These are phyloP conservation scores for Xylaria cubensis DNA, from an alignment of 495 filamentous ascomycete genomes.

Conservation along the genomic window DNA sequence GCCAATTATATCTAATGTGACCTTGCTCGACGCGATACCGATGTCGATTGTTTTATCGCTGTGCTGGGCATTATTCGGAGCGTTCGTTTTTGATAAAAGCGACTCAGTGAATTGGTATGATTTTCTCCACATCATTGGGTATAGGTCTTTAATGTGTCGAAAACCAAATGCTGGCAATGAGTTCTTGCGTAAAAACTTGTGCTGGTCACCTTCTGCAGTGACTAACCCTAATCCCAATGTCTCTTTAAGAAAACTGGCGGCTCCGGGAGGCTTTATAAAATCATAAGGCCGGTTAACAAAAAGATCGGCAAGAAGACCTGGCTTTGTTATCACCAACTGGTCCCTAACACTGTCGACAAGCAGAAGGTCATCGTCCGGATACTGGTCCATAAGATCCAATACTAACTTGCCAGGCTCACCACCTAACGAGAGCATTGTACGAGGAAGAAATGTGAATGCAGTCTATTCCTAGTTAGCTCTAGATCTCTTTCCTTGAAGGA, in stretches of 20 bases:
- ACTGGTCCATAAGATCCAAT: constrained; percentile 61
- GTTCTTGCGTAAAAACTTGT: constrained; percentile 73
- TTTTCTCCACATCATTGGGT: constrained; percentile 77
- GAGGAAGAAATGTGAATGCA: constrained; percentile 1
- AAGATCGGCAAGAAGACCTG: constrained; percentile 64
- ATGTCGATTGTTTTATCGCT: constrained; percentile 49
- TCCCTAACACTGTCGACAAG: constrained; percentile 36
- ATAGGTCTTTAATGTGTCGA: constrained; percentile 76
- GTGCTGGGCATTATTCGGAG: constrained; percentile 38
- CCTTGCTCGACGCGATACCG: constrained; percentile 64
- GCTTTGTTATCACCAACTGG: constrained; percentile 58
- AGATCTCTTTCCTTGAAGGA: background rate
- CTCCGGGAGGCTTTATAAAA: constrained; percentile 67
- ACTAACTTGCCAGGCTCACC: constrained; percentile 53
- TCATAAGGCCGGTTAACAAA: constrained; percentile 69
- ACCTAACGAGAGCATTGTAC: background rate
- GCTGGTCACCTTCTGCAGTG: constrained; percentile 75
- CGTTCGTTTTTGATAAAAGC: constrained; percentile 32
- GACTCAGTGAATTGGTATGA: constrained; percentile 35
- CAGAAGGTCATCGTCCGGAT: constrained; percentile 77
- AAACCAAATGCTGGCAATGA: constrained; percentile 77
- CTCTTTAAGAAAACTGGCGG: constrained; percentile 59
- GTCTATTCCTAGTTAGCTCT: background rate
- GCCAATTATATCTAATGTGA: constrained; percentile 79
- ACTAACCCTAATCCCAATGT: constrained; percentile 72